Conservation (phyloP, 768 basidiomycete genomes). For the Pulveroboletus ravenelii region DNA sequence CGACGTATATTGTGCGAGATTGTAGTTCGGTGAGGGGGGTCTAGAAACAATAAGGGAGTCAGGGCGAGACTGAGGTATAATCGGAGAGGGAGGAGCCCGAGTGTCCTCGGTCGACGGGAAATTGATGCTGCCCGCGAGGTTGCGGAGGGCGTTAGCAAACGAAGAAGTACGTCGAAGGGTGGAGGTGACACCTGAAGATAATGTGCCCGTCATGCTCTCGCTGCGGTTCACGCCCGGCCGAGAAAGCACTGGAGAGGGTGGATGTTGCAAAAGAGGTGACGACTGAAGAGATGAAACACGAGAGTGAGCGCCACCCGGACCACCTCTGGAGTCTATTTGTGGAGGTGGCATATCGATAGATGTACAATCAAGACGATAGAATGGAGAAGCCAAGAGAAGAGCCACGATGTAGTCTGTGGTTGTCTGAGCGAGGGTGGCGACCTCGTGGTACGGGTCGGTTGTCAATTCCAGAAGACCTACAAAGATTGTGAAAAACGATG, state of each 20-base stretch:
- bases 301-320: slow-evolving; percentile 32
- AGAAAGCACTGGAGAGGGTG: slow-evolving; percentile 42
- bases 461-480: slow-evolving; percentile 85
- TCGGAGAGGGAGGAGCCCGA: slow-evolving; percentile 35
- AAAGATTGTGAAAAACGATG: slow-evolving; percentile 94
- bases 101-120: slow-evolving; percentile 63
- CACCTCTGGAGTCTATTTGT: slow-evolving; percentile 35
- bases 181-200: slow-evolving; percentile 58
- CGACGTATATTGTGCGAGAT: slow-evolving; percentile 69
- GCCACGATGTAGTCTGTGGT: slow-evolving; percentile 92
- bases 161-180: slow-evolving; percentile 76
- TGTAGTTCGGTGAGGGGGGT: slow-evolving; percentile 76
- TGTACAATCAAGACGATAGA: slow-evolving; percentile 65
- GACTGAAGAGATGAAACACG: slow-evolving; percentile 49
- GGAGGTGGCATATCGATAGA: slow-evolving; percentile 50
- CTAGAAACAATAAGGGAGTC: slow-evolving; percentile 46
- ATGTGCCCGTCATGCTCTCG: slow-evolving; percentile 58
- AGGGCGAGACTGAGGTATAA: slow-evolving; percentile 19
- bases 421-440: slow-evolving; percentile 85
- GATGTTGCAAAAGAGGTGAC: slow-evolving; percentile 40
- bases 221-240: slow-evolving; percentile 52
- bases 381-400: slow-evolving; percentile 84
- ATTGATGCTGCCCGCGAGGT: slow-evolving; percentile 62
- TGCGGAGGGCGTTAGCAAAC: slow-evolving; percentile 71
- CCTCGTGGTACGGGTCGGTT: slow-evolving; percentile 89